phyloP scores from a whole-genome alignment of 1,139 yeast genomes.

The Candida dubliniensis region DNA sequence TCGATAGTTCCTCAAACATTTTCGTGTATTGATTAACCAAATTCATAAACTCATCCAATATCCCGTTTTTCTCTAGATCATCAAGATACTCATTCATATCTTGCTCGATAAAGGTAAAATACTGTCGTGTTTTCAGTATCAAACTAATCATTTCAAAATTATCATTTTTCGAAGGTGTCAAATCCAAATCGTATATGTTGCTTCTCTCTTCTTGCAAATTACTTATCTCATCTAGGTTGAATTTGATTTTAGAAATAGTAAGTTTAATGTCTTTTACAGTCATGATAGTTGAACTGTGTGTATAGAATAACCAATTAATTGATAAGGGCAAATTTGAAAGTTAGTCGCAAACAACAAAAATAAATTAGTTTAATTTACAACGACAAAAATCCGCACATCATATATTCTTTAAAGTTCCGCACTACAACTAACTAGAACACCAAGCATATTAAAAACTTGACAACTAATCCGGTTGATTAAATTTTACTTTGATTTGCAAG shows the following conservation, averaged over 20 bases:
- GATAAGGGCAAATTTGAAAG: too few relatives aligned
- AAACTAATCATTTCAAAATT: slow-evolving; percentile 51
- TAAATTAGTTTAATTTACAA: too few relatives aligned
- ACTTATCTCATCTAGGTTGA: slow-evolving; percentile 36
- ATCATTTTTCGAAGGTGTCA: slow-evolving; percentile 54
- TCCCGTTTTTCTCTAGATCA: slow-evolving; percentile 4
- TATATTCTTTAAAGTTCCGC: too few relatives aligned
- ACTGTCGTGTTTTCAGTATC: slow-evolving; percentile 36
- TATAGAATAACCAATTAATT: too few relatives aligned
- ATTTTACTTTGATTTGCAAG: too few relatives aligned
- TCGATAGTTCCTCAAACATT: slow-evolving; percentile 21
- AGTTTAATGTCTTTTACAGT: slow-evolving; percentile 16
- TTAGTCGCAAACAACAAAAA: too few relatives aligned
- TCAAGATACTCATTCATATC: slow-evolving; percentile 22
- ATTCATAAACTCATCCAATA: slow-evolving; percentile 18
- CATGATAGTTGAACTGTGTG: background rate
- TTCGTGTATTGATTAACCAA: slow-evolving; percentile 23
- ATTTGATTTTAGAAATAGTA: slow-evolving; percentile 17
- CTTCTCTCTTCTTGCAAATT: slow-evolving; percentile 51
- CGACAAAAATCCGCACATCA: too few relatives aligned
- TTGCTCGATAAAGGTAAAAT: slow-evolving; percentile 31
- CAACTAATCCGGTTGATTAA: too few relatives aligned
- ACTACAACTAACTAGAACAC: too few relatives aligned
- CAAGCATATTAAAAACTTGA: too few relatives aligned
- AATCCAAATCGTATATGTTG: slow-evolving; percentile 42